Conservation (phyloP, 192 early-diverging fungal genomes). For the Backusella westeae region DNA sequence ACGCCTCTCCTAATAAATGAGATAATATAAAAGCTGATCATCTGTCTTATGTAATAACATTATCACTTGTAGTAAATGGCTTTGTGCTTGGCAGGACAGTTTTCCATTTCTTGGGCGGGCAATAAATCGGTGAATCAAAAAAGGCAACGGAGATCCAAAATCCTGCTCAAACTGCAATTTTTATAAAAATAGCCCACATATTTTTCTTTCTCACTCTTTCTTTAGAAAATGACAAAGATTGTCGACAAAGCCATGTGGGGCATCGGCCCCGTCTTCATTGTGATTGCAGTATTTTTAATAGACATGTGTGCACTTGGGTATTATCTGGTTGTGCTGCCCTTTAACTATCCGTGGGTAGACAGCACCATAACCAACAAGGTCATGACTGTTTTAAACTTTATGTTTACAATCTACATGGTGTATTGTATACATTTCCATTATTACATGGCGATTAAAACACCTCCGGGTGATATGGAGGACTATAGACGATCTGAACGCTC, state of each 20-base stretch:
- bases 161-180: too few species aligned
- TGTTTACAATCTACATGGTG: conserved; percentile 48
- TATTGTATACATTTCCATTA: conserved; percentile 55
- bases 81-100: too few species aligned
- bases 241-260: conserved; percentile 43
- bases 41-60: too few species aligned
- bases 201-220: neutral
- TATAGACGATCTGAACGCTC: neutral
- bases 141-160: neutral
- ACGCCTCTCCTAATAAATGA: too few species aligned
- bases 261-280: conserved; percentile 51
- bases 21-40: too few species aligned
- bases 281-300: conserved; percentile 44
- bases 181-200: neutral
- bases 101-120: too few species aligned
- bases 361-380: conserved; percentile 18
- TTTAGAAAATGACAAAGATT: conserved; percentile 28
- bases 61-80: too few species aligned
- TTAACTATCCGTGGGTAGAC: conserved; percentile 41
- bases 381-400: conserved; percentile 34
- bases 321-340: conserved; percentile 50
- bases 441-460: conserved; percentile 54
- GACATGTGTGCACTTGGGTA: conserved; percentile 41
- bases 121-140: too few species aligned
- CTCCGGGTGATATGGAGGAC: conserved; percentile 37